A percentile compares a stretch with the other conserved stretches of the same genome.
Evolutionary conservation across 495 filamentous ascomycete genomes (phyloP).

Genomic region (Mycothermus thermophilus): DNA sequence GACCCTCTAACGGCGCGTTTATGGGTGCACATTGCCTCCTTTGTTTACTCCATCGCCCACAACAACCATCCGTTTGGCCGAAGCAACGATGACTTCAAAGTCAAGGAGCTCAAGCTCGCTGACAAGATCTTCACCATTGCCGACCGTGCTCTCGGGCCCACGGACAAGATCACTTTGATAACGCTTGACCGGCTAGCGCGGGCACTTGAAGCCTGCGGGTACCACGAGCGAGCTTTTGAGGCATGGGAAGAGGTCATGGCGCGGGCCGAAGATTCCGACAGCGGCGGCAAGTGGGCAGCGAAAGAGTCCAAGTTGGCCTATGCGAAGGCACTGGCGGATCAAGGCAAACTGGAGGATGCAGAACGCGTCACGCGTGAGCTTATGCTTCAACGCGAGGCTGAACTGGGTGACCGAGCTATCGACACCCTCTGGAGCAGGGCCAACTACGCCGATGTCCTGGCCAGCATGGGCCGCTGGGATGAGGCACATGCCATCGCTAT

Average conservation of each 20-base stretch:
- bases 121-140: background rate
- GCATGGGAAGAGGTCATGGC: background rate
- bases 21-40: background rate
- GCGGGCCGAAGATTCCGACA: background rate
- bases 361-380: background rate
- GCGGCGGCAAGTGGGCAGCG: too few species aligned
- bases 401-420: background rate
- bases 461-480: background rate
- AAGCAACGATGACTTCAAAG: background rate
- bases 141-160: background rate
- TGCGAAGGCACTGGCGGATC: background rate
- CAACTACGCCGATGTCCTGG: background rate
- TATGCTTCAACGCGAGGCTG: too few species aligned
- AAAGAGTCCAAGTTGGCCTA: background rate
- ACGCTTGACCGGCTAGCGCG: background rate
- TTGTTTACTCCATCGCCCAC: too few species aligned
- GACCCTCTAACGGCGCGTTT: background rate
- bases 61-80: too few species aligned
- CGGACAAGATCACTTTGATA: background rate
- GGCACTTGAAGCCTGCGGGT: background rate
- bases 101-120: background rate
- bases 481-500: background rate
- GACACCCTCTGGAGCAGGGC: background rate
- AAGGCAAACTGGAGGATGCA: background rate
- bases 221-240: background rate